These are phyloP conservation scores for Scalesia atractyloides DNA, from an alignment of 129 eudicot genomes.

Conservation along the genomic window DNA sequence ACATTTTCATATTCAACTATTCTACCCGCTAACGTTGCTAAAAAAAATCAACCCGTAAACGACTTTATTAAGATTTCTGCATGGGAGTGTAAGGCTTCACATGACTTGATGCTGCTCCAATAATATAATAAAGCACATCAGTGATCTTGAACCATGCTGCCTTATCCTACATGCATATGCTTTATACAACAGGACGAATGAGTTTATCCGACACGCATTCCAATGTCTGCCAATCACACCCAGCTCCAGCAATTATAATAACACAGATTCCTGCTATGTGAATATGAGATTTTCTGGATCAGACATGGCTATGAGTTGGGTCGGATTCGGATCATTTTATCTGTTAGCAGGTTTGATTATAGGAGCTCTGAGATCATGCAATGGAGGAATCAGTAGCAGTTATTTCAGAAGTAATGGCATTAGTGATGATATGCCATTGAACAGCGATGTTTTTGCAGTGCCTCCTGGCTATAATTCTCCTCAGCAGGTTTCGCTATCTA, in stretches of 20 bases:
- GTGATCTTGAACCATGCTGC: too few relatives aligned
- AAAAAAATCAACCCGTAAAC: too few relatives aligned
- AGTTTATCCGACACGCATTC: constrained; percentile 28
- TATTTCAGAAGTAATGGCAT: constrained; percentile 45
- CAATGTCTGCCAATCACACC: constrained; percentile 18
- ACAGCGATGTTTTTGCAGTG: constrained; percentile 70
- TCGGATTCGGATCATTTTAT: constrained; percentile 29
- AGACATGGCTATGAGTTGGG: constrained; percentile 35
- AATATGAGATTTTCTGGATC: constrained; percentile 3
- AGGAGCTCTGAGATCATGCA: constrained; percentile 35
- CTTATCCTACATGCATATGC: constrained; percentile 6
- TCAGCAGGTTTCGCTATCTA: too few relatives aligned
- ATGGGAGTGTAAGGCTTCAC: too few relatives aligned
- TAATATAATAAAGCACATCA: too few relatives aligned
- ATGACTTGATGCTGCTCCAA: too few relatives aligned
- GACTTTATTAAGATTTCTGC: too few relatives aligned
- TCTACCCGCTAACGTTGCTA: too few relatives aligned
- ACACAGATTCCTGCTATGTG: constrained; percentile 6
- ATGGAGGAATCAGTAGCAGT: constrained; percentile 60
- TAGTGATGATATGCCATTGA: constrained; percentile 72
- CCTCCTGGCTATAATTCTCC: constrained; percentile 75
- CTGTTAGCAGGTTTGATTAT: constrained; percentile 36
- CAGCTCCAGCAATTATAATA: too few relatives aligned
- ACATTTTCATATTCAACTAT: too few relatives aligned
- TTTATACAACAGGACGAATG: neutral